phyloP scores from a whole-genome alignment of 2,329 filamentous ascomycete genomes.

The Pyrenochaeta sp. region DNA sequence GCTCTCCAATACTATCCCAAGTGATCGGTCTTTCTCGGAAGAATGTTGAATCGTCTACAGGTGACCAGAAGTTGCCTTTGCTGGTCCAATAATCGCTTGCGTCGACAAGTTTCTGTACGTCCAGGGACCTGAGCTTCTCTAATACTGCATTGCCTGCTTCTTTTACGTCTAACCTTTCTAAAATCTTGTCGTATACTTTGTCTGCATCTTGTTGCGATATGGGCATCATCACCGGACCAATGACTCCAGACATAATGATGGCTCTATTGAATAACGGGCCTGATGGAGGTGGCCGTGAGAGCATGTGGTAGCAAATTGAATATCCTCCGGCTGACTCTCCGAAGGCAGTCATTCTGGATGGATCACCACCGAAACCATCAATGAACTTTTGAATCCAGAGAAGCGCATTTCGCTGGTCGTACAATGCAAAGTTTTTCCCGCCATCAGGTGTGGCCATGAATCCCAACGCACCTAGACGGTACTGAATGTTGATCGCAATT shows the following conservation, averaged over 20 bases:
- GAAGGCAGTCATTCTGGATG: slow-evolving; percentile 42
- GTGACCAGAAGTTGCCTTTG: slow-evolving; percentile 16
- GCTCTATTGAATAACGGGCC: slow-evolving; percentile 30
- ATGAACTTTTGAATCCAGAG: slow-evolving; percentile 48
- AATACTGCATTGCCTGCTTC: slow-evolving; percentile 18
- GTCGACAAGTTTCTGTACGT: slow-evolving; percentile 21
- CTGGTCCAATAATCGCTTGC: slow-evolving; percentile 9
- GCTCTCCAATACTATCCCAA: slow-evolving; percentile 26
- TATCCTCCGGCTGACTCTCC: slow-evolving; percentile 59
- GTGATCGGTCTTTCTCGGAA: slow-evolving; percentile 10
- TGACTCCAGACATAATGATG: slow-evolving; percentile 30
- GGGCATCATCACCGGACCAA: slow-evolving; percentile 23
- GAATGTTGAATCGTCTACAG: slow-evolving; percentile 22
- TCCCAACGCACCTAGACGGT: slow-evolving; percentile 37
- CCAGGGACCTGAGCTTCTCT: slow-evolving; percentile 10
- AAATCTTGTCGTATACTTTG: slow-evolving; percentile 15
- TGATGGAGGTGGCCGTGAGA: slow-evolving; percentile 11
- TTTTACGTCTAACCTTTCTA: slow-evolving; percentile 30
- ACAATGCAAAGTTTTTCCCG: slow-evolving; percentile 36
- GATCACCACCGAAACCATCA: slow-evolving; percentile 46
- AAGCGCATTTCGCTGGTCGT: slow-evolving; percentile 46
- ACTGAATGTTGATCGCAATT: slow-evolving; percentile 30
- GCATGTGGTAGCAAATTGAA: slow-evolving; percentile 35
- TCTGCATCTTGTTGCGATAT: slow-evolving; percentile 10
- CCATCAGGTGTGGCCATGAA: slow-evolving; percentile 53